Evolutionary conservation across 2,329 filamentous ascomycete genomes (phyloP).

Genomic region (Penicillium capsulatum): DNA sequence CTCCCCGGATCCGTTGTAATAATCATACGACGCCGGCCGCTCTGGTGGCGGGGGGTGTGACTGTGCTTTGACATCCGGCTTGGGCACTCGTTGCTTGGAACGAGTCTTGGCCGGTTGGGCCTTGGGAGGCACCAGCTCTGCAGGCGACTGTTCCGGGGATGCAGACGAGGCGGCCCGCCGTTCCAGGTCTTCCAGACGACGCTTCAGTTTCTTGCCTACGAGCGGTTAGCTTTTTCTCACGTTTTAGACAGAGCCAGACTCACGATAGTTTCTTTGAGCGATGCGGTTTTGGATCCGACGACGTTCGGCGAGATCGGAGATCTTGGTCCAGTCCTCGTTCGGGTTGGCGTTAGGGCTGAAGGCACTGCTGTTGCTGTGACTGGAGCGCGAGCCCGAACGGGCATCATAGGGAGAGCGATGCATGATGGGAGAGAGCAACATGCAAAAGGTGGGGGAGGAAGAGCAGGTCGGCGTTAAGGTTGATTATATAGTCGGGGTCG

Average conservation of each 20-base stretch:
- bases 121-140: conserved; percentile 46
- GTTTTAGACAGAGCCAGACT: conserved; percentile 32
- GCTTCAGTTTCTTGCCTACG: conserved; percentile 63
- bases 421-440: conserved; percentile 20
- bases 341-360: conserved; percentile 92
- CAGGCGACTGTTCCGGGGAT: conserved; percentile 57
- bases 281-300: conserved; percentile 95
- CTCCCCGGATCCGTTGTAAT: conserved; percentile 43
- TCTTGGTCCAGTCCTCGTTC: conserved; percentile 99
- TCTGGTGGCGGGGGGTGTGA: conserved; percentile 23
- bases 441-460: conserved; percentile 4
- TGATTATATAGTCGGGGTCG: conserved; percentile 26
- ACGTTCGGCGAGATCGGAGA: conserved; percentile 91
- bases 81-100: conserved; percentile 24
- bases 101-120: conserved; percentile 22
- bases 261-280: conserved; percentile 95
- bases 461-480: conserved; percentile 11
- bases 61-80: conserved; percentile 25
- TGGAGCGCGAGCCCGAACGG: conserved; percentile 52
- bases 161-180: conserved; percentile 58
- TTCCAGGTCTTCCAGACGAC: conserved; percentile 62
- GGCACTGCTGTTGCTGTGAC: conserved; percentile 81
- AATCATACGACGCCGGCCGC: conserved; percentile 34
- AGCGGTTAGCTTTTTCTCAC: neutral
- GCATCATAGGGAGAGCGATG: conserved; percentile 31